Percentiles rank a stretch among this genome's conserved stretches.
Conservation (phyloP, 192 early-diverging fungal species). For the Coemansia sp. region DNA sequence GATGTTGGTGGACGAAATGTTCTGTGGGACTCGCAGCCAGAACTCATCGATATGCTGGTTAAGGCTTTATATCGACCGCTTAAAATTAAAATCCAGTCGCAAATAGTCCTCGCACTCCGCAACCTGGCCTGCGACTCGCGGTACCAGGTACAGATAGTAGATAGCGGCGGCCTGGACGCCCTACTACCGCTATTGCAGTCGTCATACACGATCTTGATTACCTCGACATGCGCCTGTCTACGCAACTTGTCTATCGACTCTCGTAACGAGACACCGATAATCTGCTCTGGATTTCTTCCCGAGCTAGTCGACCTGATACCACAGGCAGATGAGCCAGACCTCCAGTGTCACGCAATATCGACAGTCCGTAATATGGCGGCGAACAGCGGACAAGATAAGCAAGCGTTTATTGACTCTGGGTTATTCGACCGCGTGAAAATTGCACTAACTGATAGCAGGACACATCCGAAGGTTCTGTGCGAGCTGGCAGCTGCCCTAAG, state of each 20-base stretch:
- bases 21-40: constrained; percentile 69
- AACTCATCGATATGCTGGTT: constrained; percentile 67
- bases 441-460: constrained; percentile 10
- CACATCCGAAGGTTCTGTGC: constrained; percentile 7
- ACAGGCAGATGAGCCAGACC: constrained; percentile 25
- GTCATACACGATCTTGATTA: constrained; percentile 61
- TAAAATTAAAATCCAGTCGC: constrained; percentile 74
- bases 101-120: constrained; percentile 77
- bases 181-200: constrained; percentile 69
- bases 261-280: constrained; percentile 77
- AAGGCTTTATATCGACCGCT: constrained; percentile 67
- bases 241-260: constrained; percentile 87
- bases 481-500: constrained; percentile 37
- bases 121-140: constrained; percentile 75
- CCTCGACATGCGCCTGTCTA: constrained; percentile 79
- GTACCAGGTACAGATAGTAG: constrained; percentile 76
- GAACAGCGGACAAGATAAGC: constrained; percentile 27
- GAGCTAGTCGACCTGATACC: constrained; percentile 27
- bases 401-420: constrained; percentile 26
- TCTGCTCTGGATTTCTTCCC: constrained; percentile 73
- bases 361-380: constrained; percentile 44
- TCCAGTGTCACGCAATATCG: constrained; percentile 41
- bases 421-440: constrained; percentile 28
- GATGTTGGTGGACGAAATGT: constrained; percentile 69
- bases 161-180: constrained; percentile 64